Conservation (phyloP, 1,139 yeast species). For the Blastobotrys aristatus region DNA sequence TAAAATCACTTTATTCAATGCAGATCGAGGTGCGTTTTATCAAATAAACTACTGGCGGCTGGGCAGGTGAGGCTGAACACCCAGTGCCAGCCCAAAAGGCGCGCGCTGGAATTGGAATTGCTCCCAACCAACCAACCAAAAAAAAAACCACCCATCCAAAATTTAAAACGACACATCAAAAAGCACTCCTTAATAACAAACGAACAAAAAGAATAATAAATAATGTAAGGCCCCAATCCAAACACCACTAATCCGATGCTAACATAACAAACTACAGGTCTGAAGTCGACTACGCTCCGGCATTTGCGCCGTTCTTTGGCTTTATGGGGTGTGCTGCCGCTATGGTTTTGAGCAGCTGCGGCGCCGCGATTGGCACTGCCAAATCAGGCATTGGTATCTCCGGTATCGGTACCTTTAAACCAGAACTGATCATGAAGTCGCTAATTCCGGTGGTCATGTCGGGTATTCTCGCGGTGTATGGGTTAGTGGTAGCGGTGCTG, state of each 20-base stretch:
- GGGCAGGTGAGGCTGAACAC: too few relatives aligned
- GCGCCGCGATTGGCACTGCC: slow-evolving; percentile 98
- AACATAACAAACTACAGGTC: slow-evolving; percentile 21
- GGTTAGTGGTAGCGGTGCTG: slow-evolving; percentile 93
- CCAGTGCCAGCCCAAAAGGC: too few relatives aligned
- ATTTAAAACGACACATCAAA: background rate
- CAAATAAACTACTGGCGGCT: too few relatives aligned
- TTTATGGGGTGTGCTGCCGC: slow-evolving; percentile 95
- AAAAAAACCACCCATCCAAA: background rate
- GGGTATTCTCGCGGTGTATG: slow-evolving; percentile 99
- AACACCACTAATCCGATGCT: background rate
- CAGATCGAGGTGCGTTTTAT: too few relatives aligned
- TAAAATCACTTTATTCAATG: too few relatives aligned
- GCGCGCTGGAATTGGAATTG: too few relatives aligned
- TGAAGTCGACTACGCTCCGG: slow-evolving; percentile 63
- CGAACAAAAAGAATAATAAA: background rate
- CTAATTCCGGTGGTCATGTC: slow-evolving; percentile 94
- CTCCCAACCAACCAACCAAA: background rate
- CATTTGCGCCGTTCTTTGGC: slow-evolving; percentile 91
- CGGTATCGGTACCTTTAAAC: slow-evolving; percentile 77
- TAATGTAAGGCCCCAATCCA: background rate
- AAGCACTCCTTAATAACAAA: background rate
- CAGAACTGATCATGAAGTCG: slow-evolving; percentile 34
- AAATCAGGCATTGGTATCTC: slow-evolving; percentile 98
- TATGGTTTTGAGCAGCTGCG: slow-evolving; percentile 82